Evolutionary conservation across 2,329 filamentous ascomycete species (phyloP).

Genomic region (Pseudocercospora eumusae): DNA sequence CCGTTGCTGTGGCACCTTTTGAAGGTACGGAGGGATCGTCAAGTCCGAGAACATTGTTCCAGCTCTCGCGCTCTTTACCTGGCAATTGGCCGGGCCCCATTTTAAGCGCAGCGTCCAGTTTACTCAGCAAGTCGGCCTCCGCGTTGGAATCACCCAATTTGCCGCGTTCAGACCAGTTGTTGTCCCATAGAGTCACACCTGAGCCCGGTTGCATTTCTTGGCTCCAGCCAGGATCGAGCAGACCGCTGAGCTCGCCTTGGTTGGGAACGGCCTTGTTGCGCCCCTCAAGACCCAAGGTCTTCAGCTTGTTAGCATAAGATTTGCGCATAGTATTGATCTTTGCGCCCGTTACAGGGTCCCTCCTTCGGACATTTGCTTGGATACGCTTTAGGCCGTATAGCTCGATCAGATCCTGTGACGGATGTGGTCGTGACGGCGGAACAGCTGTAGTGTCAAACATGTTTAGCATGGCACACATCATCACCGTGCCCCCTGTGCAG

Average conservation of each 20-base stretch:
- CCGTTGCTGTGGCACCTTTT: constrained; percentile 28
- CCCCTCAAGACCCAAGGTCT: constrained; percentile 51
- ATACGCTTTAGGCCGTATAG: constrained; percentile 60
- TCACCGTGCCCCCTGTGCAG: constrained; percentile 28
- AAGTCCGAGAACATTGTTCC: constrained; percentile 47
- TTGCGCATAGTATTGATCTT: constrained; percentile 65
- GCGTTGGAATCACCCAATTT: constrained; percentile 40
- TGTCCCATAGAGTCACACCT: constrained; percentile 37
- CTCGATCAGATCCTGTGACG: constrained; percentile 59
- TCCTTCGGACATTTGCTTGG: constrained; percentile 60
- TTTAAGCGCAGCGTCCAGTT: constrained; percentile 46
- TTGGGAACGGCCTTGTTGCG: constrained; percentile 50
- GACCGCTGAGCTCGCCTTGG: constrained; percentile 40
- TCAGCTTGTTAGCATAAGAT: constrained; percentile 57
- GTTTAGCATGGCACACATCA: constrained; percentile 41
- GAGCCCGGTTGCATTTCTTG: constrained; percentile 14
- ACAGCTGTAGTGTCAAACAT: constrained; percentile 43
- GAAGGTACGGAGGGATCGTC: constrained; percentile 43
- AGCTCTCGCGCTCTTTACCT: constrained; percentile 44
- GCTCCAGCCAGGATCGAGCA: constrained; percentile 40
- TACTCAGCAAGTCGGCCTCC: constrained; percentile 37
- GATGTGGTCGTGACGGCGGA: constrained; percentile 55
- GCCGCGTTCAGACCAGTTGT: constrained; percentile 44
- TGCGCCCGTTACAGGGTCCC: constrained; percentile 62
- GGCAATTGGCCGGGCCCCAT: constrained; percentile 49